Conservation (phyloP, 345 rosid genomes). For the Erucastrum elatum region DNA sequence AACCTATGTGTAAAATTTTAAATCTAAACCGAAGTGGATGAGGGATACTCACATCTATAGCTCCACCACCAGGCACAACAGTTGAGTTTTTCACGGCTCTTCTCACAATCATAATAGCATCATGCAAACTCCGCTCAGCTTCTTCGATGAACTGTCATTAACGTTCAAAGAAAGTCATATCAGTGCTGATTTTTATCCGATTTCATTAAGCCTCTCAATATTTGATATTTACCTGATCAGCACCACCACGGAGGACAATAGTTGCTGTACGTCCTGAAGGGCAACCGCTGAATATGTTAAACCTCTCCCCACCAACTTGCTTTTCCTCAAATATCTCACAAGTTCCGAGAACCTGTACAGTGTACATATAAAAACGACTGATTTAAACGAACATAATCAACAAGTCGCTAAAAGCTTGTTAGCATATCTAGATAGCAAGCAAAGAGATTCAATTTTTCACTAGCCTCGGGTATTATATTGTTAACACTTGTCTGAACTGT, state of each 20-base stretch:
- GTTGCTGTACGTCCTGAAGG: conserved; percentile 94
- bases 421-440: conserved; percentile 8
- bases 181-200: neutral
- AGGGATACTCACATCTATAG: conserved; percentile 78
- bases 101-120: conserved; percentile 99
- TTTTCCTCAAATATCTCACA: conserved; percentile 95
- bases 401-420: conserved; percentile 9
- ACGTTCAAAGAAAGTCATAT: conserved; percentile 11
- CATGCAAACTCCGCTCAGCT: conserved; percentile 99
- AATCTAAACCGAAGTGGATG: neutral
- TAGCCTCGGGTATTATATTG: conserved; percentile 85
- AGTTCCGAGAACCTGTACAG: conserved; percentile 84
- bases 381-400: conserved; percentile 9
- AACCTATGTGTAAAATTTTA: neutral
- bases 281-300: conserved; percentile 97
- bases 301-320: conserved; percentile 99
- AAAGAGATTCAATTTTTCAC: neutral
- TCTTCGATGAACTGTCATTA: conserved; percentile 89
- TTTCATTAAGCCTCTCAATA: conserved; percentile 1
- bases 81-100: conserved; percentile 96
- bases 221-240: conserved; percentile 79
- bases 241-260: conserved; percentile 99
- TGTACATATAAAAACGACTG: conserved; percentile 6
- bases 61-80: conserved; percentile 99
- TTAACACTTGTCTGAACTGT: conserved; percentile 95